Base-by-base conservation (phyloP, 2,329 filamentous ascomycete genomes). In the Cadophora malorum region DNA sequence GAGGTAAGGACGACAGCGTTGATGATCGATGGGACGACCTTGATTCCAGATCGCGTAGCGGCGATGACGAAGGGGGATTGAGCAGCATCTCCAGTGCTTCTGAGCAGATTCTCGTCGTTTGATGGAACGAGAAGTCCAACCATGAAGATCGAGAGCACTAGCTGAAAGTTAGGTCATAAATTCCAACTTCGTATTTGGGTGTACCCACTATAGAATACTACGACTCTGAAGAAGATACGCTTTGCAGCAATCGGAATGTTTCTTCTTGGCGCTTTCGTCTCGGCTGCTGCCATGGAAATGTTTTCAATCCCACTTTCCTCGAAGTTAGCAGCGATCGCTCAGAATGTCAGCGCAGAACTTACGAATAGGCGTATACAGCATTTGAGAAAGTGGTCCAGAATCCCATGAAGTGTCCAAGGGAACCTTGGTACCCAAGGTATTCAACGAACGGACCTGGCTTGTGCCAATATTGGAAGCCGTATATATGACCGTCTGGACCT, bases 1-100 rank as follows among this genome's bases (percentile, higher is more conserved):
- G 88, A 90, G 0, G 89, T 91, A 72, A 94, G 83, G 72, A 94
- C 90, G 38, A 94, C 84, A 45, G 90, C 91, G 76, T 95, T 95
- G 79, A 95, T 90, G 64, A 95, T 86, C 8, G 87, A 88, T 0
- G 91, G 89, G 4, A 94, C 85, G 3, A 85, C 89, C 9, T 83
- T 83, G 67, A 94, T 89, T 0, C 89, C 88, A 1, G 91, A 91
- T 23, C 87, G 85, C 10, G 85, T 83, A 50, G 90, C 88, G 21
- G 91, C 91, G 71, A 94, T 91, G 66, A 94, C 91, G 74, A 90
- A 92, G 14, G 90, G 90, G 2, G 79, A 82, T 74, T 85, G 81
- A 1, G 84, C 84, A 8, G 85, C 83, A 60, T 81, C 77, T 73
- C 83, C 78, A 0, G 69, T 73, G 4, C 70, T 72, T 6, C 35